Percentiles rank a stretch among this genome's conserved stretches.
Evolutionary conservation across 345 rosid species (phyloP).

Genomic region (Eucalyptus sp.): DNA sequence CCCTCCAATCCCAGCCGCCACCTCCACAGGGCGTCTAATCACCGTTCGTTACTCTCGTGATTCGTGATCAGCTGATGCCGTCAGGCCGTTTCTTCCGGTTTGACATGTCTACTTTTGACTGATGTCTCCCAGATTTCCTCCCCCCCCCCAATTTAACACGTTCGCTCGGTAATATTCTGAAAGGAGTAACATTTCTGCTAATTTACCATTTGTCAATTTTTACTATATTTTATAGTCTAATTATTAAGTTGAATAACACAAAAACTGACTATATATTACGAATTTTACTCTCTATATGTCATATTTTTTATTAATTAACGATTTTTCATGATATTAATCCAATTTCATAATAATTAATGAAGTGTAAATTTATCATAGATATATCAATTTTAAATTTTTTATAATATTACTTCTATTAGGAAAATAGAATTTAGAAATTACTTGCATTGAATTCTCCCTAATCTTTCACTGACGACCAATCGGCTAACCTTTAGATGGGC

Average conservation of each 20-base stretch:
- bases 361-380: fast-evolving
- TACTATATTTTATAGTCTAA: too few relatives aligned
- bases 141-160: background rate
- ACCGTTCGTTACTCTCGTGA: background rate
- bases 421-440: too few relatives aligned
- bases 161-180: background rate
- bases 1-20: background rate
- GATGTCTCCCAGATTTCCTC: background rate
- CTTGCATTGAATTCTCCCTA: background rate
- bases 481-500: background rate
- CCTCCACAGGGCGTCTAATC: background rate
- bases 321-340: too few relatives aligned
- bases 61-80: background rate
- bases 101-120: too few relatives aligned
- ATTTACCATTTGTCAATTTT: too few relatives aligned
- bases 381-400: too few relatives aligned
- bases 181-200: too few relatives aligned
- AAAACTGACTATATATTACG: fast-evolving
- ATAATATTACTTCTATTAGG: too few relatives aligned
- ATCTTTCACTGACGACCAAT: too few relatives aligned
- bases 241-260: too few relatives aligned
- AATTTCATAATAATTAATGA: too few relatives aligned
- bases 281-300: fast-evolving
- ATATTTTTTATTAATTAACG: too few relatives aligned
- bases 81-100: background rate